Base-by-base conservation (phyloP, 1,284 basidiomycete species). In the Pseudozyma pruni region DNA sequence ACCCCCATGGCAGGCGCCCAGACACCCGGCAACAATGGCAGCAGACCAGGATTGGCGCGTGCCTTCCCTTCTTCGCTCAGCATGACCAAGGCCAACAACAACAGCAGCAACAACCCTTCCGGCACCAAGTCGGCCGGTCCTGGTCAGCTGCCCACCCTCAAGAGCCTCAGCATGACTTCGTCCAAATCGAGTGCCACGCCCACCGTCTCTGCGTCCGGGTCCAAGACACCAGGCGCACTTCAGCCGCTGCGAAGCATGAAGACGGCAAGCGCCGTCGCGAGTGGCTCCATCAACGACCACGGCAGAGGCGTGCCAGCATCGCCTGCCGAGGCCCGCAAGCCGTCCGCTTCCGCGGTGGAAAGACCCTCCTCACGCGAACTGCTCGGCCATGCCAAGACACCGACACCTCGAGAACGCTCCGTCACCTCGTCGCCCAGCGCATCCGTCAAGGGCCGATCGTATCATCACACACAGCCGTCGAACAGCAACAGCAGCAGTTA, bases 1-100 rank as follows among this genome's bases (percentile, higher is more conserved):
- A 80, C 78, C 35, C 78, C 78, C 4, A 69, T 59, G 58, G 49
- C 66, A 20, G 75, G 75, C 9, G 20, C 45, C 4, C 75, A 76
- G 46, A 76, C 75, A 8, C 75, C 75, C 2, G 75, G 74, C 22
- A 64, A 45, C n/a, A n/a, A n/a, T n/a, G 56, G 58, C 19, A 59
- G 47, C 32, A 47, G 69, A 1, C 63, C 70, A 8, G 50, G 56
- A 11, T 53, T 55, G 6, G 52, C 57, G 22, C 57, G 70, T 7
- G 48, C 60, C n/a, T 60, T 64, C 35, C 58, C 70, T 17, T 52
- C 71, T 3, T 60, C 74, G 13, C 67, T 67, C 27, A 72, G 60
- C 57, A 72, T 68, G 70, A 72, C 70, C 52, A 72, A 61, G 46
- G 60, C 67, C 13, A 58, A n/a, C n/a, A n/a, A n/a, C n/a, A n/a